Evolutionary conservation across 257 asterid genomes (phyloP), one percentile per base, ranked within the genome.

Genomic region (Rhazya stricta): DNA sequence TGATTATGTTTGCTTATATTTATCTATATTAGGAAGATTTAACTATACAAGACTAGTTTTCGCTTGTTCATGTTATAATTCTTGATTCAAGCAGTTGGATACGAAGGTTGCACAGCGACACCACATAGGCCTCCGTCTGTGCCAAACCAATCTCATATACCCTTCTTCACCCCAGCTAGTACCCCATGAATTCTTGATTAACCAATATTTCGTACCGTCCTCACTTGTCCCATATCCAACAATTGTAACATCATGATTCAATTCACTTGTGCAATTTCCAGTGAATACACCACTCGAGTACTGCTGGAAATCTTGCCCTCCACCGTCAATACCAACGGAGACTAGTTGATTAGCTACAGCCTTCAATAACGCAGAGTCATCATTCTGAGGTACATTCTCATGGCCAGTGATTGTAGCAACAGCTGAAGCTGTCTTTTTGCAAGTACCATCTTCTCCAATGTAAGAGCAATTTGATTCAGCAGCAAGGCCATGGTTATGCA

Each of bases 131-230:
- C 90, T 21, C 45, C 34, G 45, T 58, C 53, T 32, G 56, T 79
- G n/a, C 57, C 43, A 36, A 76, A 62, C 67, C 71, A 87, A 60
- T 83, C 79, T 91, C 71, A 89, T 75, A 45, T 88, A 91, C 18
- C 94, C 96, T 4, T 23, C 67, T 57, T 88, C 88, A 42, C 97
- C 94, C 96, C 96, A 89, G 2, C 3, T 15, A 36, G 65, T 15
- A 45, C 94, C 94, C 94, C 94, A 91, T 30, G 96, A 91, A 79
- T 88, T 91, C 85, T 87, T 89, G 74, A 88, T 90, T 1, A 88
- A 69, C 97, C 96, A 89, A 61, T 88, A 89, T 66, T 84, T 79
- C 21, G 67, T 58, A 67, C 81, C 87, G 36, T 73, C 29, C 32
- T 82, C 85, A 8, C 1, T 46, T 70, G 25, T 72, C 27, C 88